These are phyloP conservation scores for Rhizopus arrhizus DNA, from an alignment of 371 early-diverging fungal genomes.

Conservation along the genomic window DNA sequence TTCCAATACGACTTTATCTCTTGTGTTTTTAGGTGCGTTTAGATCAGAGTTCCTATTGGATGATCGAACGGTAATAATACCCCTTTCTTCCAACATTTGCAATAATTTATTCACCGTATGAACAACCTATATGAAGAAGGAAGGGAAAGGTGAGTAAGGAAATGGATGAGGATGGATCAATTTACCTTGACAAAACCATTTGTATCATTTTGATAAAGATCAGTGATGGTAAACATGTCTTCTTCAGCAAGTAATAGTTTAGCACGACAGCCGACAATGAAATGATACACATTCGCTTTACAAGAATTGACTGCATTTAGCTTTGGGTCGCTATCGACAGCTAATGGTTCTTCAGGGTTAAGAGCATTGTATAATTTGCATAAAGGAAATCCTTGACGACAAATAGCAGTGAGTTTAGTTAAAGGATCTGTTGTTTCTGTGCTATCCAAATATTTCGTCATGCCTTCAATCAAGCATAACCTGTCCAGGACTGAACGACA, in stretches of 20 bases:
- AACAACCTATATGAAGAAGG: constrained; percentile 44
- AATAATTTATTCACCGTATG: constrained; percentile 74
- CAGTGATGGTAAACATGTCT: constrained; percentile 84
- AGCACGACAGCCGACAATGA: constrained; percentile 72
- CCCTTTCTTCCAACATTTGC: constrained; percentile 69
- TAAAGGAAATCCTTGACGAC: constrained; percentile 89
- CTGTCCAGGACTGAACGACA: constrained; percentile 65
- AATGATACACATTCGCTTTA: constrained; percentile 83
- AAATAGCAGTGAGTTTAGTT: constrained; percentile 82
- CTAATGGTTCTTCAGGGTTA: constrained; percentile 57
- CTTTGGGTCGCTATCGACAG: constrained; percentile 62
- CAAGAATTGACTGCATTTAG: constrained; percentile 73
- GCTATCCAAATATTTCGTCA: constrained; percentile 58
- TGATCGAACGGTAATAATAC: constrained; percentile 61
- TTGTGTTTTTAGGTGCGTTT: constrained; percentile 76
- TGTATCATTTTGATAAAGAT: constrained; percentile 92
- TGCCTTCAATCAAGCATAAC: constrained; percentile 61
- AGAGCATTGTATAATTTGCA: constrained; percentile 83
- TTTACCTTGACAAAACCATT: constrained; percentile 93
- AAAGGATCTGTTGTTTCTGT: constrained; percentile 71
- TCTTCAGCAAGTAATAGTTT: constrained; percentile 73
- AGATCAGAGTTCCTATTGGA: constrained; percentile 58
- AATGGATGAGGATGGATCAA: constrained; percentile 1
- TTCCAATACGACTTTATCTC: constrained; percentile 86
- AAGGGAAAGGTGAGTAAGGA: constrained; percentile 4